Evolutionary conservation across 106 monocot genomes (phyloP), one percentile per base, ranked within the genome.

Genomic region (Phalaenopsis equestris): DNA sequence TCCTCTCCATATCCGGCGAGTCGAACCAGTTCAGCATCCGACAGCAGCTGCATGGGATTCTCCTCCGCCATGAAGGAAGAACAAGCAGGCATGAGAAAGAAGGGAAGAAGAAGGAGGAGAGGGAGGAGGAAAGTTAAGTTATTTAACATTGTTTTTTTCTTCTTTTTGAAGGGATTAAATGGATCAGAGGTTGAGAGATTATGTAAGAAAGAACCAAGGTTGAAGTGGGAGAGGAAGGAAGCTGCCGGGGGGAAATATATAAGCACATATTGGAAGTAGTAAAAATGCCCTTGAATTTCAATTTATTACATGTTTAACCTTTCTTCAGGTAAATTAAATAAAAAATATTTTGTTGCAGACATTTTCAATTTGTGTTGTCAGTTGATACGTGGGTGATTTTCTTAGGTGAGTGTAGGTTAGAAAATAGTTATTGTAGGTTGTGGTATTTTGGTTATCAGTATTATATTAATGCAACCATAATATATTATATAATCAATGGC

Each of bases 1-100:
- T 90, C 94, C 77, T 95, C 92, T 2, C 94, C 94, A 55, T 95
- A 95, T 21, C 94, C 94, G 0, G 94, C 94, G 1, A 84, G 55
- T 37, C 77, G 48, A 1, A 84, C 80, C 7, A 92, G 81, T 85
- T 95, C 92, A 18, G 43, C 74, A 5, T 81, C 80, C 6, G 88
- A 24, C 72, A 86, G 80, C 41, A 82, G 70, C 52, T 49, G 46
- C 79, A 72, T 24, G 38, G 86, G 46, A 75, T 80, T 42, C 78
- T 78, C 55, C 6, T 23, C 23, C 5, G n/a, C 56, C 64, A 21
- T 18, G 24, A 42, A 6, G 1, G 67, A 83, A 41, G 81, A 75
- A 23, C 38, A 83, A 10, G 72, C 38, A 4, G 72, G 72, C 14
- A 14, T 23, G 24, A n/a, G 72, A 81, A 64, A 38, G 75, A 41